Base-by-base conservation (phyloP, 192 early-diverging fungal species). In the Haplosporangium gracile region DNA sequence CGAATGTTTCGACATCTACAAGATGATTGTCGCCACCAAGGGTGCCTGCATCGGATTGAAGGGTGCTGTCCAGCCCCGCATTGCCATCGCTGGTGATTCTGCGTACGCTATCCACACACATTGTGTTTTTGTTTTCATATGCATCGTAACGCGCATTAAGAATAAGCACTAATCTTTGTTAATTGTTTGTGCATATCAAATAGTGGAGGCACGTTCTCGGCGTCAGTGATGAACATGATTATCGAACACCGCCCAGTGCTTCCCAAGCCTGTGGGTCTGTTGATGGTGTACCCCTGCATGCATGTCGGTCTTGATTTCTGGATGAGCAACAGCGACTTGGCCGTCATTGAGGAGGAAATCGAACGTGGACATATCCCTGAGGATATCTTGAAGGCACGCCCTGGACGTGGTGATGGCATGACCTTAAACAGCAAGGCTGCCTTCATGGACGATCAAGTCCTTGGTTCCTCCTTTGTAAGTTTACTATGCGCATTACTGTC, bases 291-390 rank as follows among this genome's bases (percentile, higher is more conserved):
- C 81, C 97, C 97, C 15, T 95, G 95, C 79, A 91, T 99, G 60
- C 93, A 96, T 51, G 97, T 99, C 76, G 97, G 98, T 76, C 92
- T 98, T 80, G 92, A 94, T 11, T 97, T 96, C 74, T 99, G 98
- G 97, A 97, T 99, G 93, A 85, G 77, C 20, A 88, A 88, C 38
- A 71, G 80, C 39, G 85, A 89, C 29, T 68, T 87, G 72, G 82
- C 81, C 4, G 82, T 85, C n/a, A 53, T 88, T 18, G 84, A 88
- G 45, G 85, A 88, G 8, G 89, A 84, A 34, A 82, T 81, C 63
- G 72, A 57, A 9, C 74, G 83, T 0, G 85, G 77, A 38, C 76
- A 70, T 1, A 75, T 88, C 18, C 82, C 76, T 68, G 78, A 76
- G 1, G 82, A 88, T 39, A 38, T 63, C n/a, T 51, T 82, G 32